Evolutionary conservation across 2,329 filamentous ascomycete species (phyloP), one percentile per base, ranked within the genome.

Genomic region (Alternaria triticina): DNA sequence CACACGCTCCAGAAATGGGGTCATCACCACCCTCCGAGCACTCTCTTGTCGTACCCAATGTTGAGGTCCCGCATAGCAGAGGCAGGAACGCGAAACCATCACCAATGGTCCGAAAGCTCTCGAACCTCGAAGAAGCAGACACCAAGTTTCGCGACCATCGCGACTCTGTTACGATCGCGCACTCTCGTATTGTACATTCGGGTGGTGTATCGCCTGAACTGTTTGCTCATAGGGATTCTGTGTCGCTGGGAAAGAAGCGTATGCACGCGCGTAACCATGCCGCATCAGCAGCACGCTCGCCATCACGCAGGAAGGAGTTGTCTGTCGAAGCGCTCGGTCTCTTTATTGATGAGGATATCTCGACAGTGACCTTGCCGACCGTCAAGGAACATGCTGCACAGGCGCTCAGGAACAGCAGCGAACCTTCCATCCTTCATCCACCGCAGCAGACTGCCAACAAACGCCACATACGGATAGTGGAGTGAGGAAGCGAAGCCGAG

Each of bases 91-190:
- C 46, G 4, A 64, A 57, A 6, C 56, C 56, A 23, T 25, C 61
- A 2, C 56, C 54, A 3, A 28, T 50, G 6, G 11, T 59, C 28
- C 70, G 69, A 5, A 69, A 67, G 50, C 65, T 77, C 7, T 78
- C 76, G 0, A 75, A 75, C 20, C 40, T 78, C 12, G 75, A 79
- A 4, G 74, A 76, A 10, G 54, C 60, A 13, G 71, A 77, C 3
- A 22, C 68, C 1, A 70, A 61, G 15, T 79, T 79, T 23, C 69
- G 73, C 4, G 70, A 69, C 20, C 77, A 79, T 59, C 72, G 74
- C 23, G 75, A 79, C 52, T 79, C 77, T 0, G 64, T 78, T 0
- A 65, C 73, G 2, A 61, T 78, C n/a, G 73, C 74, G 6, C 72
- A 71, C 27, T 67, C 68, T 7, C 73, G 76, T 22, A 62, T 78